Percentiles rank a stretch among this genome's conserved stretches.
Conservation (phyloP, 257 asterid species). For the Ajuga chamaepitys region DNA sequence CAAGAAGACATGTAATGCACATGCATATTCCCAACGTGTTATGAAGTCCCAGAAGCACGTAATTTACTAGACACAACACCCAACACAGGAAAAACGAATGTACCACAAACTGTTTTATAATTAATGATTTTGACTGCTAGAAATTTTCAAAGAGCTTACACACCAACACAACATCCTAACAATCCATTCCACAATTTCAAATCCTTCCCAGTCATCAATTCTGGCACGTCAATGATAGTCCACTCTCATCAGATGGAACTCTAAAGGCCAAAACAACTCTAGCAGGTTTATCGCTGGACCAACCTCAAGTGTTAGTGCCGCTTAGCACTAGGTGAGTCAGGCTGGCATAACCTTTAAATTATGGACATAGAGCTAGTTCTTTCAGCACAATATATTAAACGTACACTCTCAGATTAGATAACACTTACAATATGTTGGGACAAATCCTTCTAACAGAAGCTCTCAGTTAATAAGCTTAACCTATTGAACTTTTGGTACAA, state of each 20-base stretch:
- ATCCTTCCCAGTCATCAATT: background rate
- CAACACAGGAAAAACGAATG: no score
- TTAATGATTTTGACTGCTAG: background rate
- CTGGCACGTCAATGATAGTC: background rate
- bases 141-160: background rate
- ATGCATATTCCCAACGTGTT: no score
- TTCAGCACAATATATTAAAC: background rate
- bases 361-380: background rate
- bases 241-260: background rate
- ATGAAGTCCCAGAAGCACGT: no score
- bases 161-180: background rate
- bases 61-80: no score
- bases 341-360: background rate
- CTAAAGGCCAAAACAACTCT: background rate
- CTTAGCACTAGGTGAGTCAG: conserved; percentile 13
- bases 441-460: background rate
- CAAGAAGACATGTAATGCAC: no score
- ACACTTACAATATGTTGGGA: background rate
- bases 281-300: conserved; percentile 8
- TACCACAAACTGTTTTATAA: background rate
- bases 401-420: background rate
- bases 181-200: background rate
- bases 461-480: conserved; percentile 6
- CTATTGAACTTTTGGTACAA: background rate
- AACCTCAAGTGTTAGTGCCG: conserved; percentile 14